phyloP scores from a whole-genome alignment of 495 filamentous ascomycete species.

The Penicillium egyptiacum region DNA sequence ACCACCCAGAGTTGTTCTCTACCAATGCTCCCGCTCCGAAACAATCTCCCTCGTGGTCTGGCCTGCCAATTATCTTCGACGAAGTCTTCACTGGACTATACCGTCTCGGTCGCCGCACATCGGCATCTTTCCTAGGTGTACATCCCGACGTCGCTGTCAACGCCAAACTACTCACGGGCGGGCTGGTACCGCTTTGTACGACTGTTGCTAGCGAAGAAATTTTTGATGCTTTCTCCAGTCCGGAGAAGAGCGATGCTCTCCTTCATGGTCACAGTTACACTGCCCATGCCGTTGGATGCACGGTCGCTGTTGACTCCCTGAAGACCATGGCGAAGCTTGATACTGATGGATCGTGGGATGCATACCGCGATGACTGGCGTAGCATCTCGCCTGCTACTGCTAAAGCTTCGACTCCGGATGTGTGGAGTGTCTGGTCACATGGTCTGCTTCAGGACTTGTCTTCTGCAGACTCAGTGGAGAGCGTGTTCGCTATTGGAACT shows the following conservation, averaged over 20 bases:
- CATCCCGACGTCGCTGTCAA: slow-evolving; percentile 71
- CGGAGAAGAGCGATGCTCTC: slow-evolving; percentile 68
- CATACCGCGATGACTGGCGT: slow-evolving; percentile 47
- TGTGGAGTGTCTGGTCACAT: slow-evolving; percentile 71
- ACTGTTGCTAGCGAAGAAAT: slow-evolving; percentile 70
- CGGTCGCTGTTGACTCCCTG: slow-evolving; percentile 63
- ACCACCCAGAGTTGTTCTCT: slow-evolving; percentile 50
- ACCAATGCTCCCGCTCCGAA: slow-evolving; percentile 8
- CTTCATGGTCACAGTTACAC: slow-evolving; percentile 83
- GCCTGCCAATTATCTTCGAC: slow-evolving; percentile 73
- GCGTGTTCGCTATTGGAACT: slow-evolving; percentile 67
- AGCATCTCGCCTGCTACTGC: slow-evolving; percentile 2
- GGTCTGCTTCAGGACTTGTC: slow-evolving; percentile 58
- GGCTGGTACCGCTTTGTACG: slow-evolving; percentile 68
- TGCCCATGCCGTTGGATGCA: slow-evolving; percentile 73
- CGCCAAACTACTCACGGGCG: slow-evolving; percentile 77
- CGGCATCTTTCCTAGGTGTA: slow-evolving; percentile 63
- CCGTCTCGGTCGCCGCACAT: slow-evolving; percentile 65
- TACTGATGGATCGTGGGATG: slow-evolving; percentile 47
- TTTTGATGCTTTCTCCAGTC: slow-evolving; percentile 65
- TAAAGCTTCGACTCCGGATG: slow-evolving; percentile 15
- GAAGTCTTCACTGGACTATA: slow-evolving; percentile 83
- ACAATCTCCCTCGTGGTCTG: slow-evolving; percentile 54
- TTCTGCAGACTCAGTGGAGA: slow-evolving; percentile 50
- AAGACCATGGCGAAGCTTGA: slow-evolving; percentile 57